These are phyloP conservation scores for Spergularia bocconei DNA, from an alignment of 148 eudicot genomes.

Conservation along the genomic window DNA sequence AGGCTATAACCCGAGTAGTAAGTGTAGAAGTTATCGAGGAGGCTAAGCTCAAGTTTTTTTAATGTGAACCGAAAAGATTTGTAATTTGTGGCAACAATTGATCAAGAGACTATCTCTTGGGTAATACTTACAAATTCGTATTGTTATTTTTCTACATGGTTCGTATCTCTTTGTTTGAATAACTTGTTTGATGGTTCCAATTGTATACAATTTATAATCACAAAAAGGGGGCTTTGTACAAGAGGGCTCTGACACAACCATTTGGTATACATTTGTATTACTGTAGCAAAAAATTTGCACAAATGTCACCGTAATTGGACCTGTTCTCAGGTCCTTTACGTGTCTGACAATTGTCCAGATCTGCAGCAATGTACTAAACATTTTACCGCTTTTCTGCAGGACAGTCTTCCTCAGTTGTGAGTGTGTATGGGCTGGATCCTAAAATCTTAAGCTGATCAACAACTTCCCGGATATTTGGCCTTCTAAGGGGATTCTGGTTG, in stretches of 20 bases:
- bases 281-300: constrained; percentile 20
- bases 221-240: constrained; percentile 25
- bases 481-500: constrained; percentile 57
- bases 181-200: constrained; percentile 12
- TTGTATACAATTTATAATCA: constrained; percentile 27
- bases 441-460: constrained; percentile 65
- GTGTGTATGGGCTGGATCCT: constrained; percentile 32
- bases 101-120: constrained; percentile 1
- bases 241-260: constrained; percentile 26
- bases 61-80: neutral
- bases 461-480: constrained; percentile 79
- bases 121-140: constrained; percentile 6
- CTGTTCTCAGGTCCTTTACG: constrained; percentile 9
- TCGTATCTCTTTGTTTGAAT: constrained; percentile 18
- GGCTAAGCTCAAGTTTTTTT: too few relatives aligned
- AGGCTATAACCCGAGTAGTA: neutral
- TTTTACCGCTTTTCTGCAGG: constrained; percentile 33
- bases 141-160: constrained; percentile 19
- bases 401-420: constrained; percentile 29
- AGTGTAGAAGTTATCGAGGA: constrained; percentile 2
- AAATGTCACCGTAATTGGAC: constrained; percentile 12
- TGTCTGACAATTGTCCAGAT: neutral
- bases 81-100: neutral
- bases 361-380: constrained; percentile 13
- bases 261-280: constrained; percentile 18